Evolutionary conservation across 2,329 filamentous ascomycete genomes (phyloP).

Genomic region (Pseudohalonectria lignicola): DNA sequence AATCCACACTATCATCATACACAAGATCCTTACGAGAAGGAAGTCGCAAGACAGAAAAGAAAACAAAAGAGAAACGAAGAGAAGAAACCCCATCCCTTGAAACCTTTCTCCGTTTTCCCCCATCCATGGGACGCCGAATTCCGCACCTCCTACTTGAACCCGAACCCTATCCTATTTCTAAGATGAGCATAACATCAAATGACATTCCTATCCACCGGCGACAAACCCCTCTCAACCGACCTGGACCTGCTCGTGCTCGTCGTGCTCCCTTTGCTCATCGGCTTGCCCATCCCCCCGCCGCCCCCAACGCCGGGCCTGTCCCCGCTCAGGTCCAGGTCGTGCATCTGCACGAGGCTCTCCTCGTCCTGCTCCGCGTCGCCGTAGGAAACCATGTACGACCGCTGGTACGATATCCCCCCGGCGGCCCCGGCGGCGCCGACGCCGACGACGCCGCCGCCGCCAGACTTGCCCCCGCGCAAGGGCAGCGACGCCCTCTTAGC

Average conservation of each 20-base stretch:
- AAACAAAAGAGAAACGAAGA: no score
- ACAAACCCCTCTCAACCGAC: neutral
- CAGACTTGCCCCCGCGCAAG: neutral
- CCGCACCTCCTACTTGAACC: no score
- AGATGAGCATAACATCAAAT: no score
- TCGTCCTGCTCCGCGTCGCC: constrained; percentile 7
- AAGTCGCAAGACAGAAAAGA: no score
- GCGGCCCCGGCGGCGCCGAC: neutral
- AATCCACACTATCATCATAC: no score
- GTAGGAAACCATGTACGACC: constrained; percentile 9
- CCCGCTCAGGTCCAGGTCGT: constrained; percentile 8
- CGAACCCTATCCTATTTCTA: no score
- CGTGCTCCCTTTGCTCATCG: neutral
- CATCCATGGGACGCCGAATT: no score
- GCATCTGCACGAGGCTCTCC: constrained; percentile 9
- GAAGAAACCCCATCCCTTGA: no score
- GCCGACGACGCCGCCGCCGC: no score
- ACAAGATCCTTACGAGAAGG: no score
- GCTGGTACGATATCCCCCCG: constrained; percentile 7
- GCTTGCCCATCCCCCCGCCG: no score
- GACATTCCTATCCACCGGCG: neutral
- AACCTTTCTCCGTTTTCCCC: no score
- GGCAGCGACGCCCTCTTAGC: neutral
- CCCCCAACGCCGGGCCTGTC: neutral
- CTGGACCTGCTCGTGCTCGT: neutral